phyloP scores from a whole-genome alignment of 345 rosid species.

The Gossypioides kirkii region DNA sequence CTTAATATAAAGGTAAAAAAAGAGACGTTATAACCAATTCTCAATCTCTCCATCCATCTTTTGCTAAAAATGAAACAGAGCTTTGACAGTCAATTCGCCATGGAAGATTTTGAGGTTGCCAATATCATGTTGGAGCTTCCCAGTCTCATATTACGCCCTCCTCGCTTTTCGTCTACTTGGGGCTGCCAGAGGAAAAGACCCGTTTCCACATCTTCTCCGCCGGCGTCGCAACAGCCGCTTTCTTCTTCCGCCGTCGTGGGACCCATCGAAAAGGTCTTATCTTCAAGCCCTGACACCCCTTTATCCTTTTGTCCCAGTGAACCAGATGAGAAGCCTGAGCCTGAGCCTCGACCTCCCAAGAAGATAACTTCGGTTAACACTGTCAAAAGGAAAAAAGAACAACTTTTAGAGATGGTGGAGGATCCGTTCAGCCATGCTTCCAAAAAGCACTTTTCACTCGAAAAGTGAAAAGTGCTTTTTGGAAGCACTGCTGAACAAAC shows the following conservation, averaged over 20 bases:
- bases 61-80: background rate
- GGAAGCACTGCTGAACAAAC: too few relatives aligned
- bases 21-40: too few relatives aligned
- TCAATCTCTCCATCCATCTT: too few relatives aligned
- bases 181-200: constrained; percentile 31
- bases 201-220: too few relatives aligned
- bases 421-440: too few relatives aligned
- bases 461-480: too few relatives aligned
- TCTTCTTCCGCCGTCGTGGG: background rate
- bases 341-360: constrained; percentile 18
- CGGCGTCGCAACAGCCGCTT: background rate
- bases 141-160: background rate
- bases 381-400: constrained; percentile 23
- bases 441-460: too few relatives aligned
- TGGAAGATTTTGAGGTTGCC: constrained; percentile 20
- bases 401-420: constrained; percentile 11
- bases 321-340: constrained; percentile 24
- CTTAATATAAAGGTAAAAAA: too few relatives aligned
- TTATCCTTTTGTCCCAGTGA: constrained; percentile 33
- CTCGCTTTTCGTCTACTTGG: constrained; percentile 21
- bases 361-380: constrained; percentile 19
- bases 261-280: constrained; percentile 10
- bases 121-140: constrained; percentile 24
- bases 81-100: background rate
- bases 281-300: constrained; percentile 38